Base-by-base conservation (phyloP, 495 filamentous ascomycete species). In the Lasiosphaeriaceae sp. region DNA sequence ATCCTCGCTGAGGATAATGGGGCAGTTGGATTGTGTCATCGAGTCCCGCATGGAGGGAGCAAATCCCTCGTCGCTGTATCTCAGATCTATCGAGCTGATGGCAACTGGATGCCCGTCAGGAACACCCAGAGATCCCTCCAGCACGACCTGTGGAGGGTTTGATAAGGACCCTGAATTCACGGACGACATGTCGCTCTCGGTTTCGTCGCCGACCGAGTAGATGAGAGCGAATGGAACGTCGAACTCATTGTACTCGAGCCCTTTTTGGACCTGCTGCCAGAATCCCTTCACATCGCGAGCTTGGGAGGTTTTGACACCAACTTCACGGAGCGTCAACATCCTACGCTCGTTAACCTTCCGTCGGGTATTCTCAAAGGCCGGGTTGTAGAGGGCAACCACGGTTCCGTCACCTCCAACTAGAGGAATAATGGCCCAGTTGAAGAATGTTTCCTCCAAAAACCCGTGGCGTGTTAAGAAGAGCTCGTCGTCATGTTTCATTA, bases 401-500 rank as follows among this genome's bases (percentile, higher is more conserved):
- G 72, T 72, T 2, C 84, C 85, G 59, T 86, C 80, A 14, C 69
- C 73, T 2, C 84, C 85, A n/a, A 88, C 77, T 46, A 88, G 68
- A 11, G 85, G 85, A 11, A 87, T 83, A 50, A 88, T 80, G 1
- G 80, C 81, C 85, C 85, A 88, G 52, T 80, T 81, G 67, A 88
- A 88, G 62, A 83, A 87, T 0, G 83, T 80, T 66, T 90, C 87
- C 67, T 90, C 87, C 8, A 86, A 59, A 50, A 76, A 86, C 2
- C 77, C 78, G 47, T 82, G 74, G 16, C 87, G 77, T 46, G 74
- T 75, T 19, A 89, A 71, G 62, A 88, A 87, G 3, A 89, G 68
- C 48, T 78, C 77, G 63, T 89, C 86, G 62, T 89, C 86, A 59
- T 89, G 81, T 64, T 89, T 89, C 86, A 89, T 87, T 5, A 82